Conservation (phyloP, 345 rosid species). For the Diplotaxis tenuifolia region DNA sequence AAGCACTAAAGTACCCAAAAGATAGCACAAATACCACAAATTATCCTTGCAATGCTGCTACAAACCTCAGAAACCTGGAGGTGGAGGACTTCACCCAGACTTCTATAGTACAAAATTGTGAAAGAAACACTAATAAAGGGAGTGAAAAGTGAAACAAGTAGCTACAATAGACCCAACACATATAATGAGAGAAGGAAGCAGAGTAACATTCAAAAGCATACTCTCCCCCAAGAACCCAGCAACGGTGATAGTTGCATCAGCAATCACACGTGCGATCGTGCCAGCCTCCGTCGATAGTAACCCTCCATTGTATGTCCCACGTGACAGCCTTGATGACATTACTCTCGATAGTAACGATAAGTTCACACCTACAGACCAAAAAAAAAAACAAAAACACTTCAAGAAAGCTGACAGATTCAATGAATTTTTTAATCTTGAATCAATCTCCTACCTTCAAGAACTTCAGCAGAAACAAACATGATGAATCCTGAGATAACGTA, state of each 20-base stretch:
- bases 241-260: constrained; percentile 80
- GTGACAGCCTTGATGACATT: constrained; percentile 91
- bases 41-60: background rate
- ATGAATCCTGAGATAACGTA: constrained; percentile 84
- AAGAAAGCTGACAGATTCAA: background rate
- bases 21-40: background rate
- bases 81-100: background rate
- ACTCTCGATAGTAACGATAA: constrained; percentile 86
- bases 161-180: constrained; percentile 71
- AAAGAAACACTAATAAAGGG: constrained; percentile 56
- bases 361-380: constrained; percentile 60
- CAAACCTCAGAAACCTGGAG: background rate
- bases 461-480: constrained; percentile 91
- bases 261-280: constrained; percentile 85
- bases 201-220: constrained; percentile 68
- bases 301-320: constrained; percentile 93
- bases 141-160: constrained; percentile 82
- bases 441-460: constrained; percentile 72
- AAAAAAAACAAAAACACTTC: background rate
- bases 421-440: background rate
- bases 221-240: constrained; percentile 78
- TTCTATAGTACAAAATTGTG: background rate
- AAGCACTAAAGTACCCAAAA: background rate
- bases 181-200: constrained; percentile 74
- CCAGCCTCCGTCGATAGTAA: constrained; percentile 92